A percentile compares a stretch with the other conserved stretches of the same genome.
Conservation (phyloP, 1,284 basidiomycete species). For the Melampsora abietis-canadensis region DNA sequence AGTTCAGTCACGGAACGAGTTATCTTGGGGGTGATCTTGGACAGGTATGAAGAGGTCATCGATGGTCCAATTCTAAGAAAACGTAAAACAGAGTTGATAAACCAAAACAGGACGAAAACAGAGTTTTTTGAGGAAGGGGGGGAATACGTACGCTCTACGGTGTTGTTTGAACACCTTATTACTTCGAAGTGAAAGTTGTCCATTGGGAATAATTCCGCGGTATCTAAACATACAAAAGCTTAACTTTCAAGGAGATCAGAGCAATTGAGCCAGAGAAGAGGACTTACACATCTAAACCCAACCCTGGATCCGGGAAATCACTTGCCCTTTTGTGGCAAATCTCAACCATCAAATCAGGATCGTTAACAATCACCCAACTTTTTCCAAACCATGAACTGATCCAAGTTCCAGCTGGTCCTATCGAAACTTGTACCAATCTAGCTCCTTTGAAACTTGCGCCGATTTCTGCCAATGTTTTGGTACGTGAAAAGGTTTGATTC, state of each 20-base stretch:
- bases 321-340: constrained; percentile 22
- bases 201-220: constrained; percentile 36
- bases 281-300: constrained; percentile 39
- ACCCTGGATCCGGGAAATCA: constrained; percentile 41
- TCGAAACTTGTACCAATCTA: constrained; percentile 17
- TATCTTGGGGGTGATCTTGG: constrained; percentile 38
- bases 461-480: too few relatives aligned
- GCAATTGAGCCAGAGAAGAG: neutral
- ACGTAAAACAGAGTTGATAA: neutral
- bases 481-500: too few relatives aligned
- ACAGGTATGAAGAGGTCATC: constrained; percentile 27
- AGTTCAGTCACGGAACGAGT: constrained; percentile 37
- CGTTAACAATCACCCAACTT: constrained; percentile 22
- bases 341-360: constrained; percentile 27
- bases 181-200: constrained; percentile 28
- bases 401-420: constrained; percentile 40
- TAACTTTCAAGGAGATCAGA: neutral
- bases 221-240: constrained; percentile 12
- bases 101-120: neutral
- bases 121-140: neutral
- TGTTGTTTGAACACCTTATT: constrained; percentile 31
- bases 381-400: constrained; percentile 27
- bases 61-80: constrained; percentile 25
- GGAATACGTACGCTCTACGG: constrained; percentile 38
- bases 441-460: too few relatives aligned